phyloP scores from a whole-genome alignment of 768 basidiomycete genomes.

The Boletellus ananiceps region DNA sequence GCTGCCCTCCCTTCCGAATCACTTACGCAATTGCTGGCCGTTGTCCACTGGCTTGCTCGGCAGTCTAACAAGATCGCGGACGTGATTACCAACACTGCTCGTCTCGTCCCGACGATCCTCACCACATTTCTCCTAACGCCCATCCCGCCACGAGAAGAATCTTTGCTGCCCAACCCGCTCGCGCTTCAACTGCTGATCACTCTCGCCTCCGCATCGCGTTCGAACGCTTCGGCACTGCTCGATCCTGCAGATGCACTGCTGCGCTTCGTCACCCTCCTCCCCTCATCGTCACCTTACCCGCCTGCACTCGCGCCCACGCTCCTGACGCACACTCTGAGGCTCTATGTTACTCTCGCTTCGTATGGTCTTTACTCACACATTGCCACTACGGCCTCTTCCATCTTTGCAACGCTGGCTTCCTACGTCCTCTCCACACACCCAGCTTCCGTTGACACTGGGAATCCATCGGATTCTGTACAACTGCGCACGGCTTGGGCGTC shows the following conservation, averaged over 20 bases:
- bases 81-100: conserved; percentile 46
- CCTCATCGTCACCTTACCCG: conserved; percentile 39
- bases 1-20: conserved; percentile 46
- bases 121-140: conserved; percentile 55
- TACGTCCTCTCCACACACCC: conserved; percentile 37
- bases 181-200: conserved; percentile 56
- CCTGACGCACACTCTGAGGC: conserved; percentile 50
- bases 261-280: conserved; percentile 63
- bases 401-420: conserved; percentile 48
- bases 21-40: conserved; percentile 49
- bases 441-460: conserved; percentile 17
- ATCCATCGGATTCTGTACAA: conserved; percentile 2
- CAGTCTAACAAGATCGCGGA: conserved; percentile 52
- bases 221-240: conserved; percentile 54
- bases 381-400: conserved; percentile 54
- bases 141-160: conserved; percentile 36
- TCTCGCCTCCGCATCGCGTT: conserved; percentile 63
- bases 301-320: conserved; percentile 40
- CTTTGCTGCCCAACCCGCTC: conserved; percentile 35
- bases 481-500: conserved; percentile 51
- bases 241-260: conserved; percentile 62
- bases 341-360: conserved; percentile 62
- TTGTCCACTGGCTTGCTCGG: conserved; percentile 58
- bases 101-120: conserved; percentile 49
- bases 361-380: conserved; percentile 78